A percentile compares a stretch with the other conserved stretches of the same genome.
phyloP scores from a whole-genome alignment of 23 red algal genomes.

The Gracilaria domingensis region DNA sequence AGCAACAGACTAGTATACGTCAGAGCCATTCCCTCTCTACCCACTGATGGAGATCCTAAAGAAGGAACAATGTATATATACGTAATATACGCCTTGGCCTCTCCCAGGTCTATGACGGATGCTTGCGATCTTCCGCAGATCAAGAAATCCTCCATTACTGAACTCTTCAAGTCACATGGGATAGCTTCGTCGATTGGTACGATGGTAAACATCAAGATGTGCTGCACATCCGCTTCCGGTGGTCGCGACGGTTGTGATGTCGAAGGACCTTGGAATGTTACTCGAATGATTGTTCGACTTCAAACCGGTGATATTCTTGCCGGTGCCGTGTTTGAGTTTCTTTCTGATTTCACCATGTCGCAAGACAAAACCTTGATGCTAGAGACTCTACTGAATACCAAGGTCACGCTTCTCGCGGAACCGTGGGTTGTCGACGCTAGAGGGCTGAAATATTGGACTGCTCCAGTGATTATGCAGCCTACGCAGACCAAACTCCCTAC shows the following conservation, averaged over 20 bases:
- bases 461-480: slow-evolving; percentile 45
- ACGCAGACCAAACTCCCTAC: not conserved
- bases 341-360: slow-evolving; percentile 20
- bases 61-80: slow-evolving; percentile 53
- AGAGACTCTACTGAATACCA: not conserved
- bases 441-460: slow-evolving; percentile 66
- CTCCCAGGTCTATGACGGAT: not conserved
- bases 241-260: slow-evolving; percentile 9
- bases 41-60: slow-evolving; percentile 17
- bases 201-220: slow-evolving; percentile 17
- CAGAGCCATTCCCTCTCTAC: slow-evolving; percentile 49
- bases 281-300: slow-evolving; percentile 29
- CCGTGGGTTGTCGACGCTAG: slow-evolving; percentile 78
- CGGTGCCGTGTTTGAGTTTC: slow-evolving; percentile 30
- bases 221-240: not conserved
- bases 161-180: not conserved
- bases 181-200: not conserved
- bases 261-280: not conserved
- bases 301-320: slow-evolving; percentile 41
- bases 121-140: not conserved
- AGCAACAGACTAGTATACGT: slow-evolving; percentile 61
- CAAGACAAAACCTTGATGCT: not conserved
- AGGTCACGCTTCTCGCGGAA: slow-evolving; percentile 14
- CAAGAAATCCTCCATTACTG: not conserved
- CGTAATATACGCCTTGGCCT: slow-evolving; percentile 15